These are phyloP conservation scores for Bertia moriformis DNA, from an alignment of 2,329 filamentous ascomycete species.

Conservation along the genomic window DNA sequence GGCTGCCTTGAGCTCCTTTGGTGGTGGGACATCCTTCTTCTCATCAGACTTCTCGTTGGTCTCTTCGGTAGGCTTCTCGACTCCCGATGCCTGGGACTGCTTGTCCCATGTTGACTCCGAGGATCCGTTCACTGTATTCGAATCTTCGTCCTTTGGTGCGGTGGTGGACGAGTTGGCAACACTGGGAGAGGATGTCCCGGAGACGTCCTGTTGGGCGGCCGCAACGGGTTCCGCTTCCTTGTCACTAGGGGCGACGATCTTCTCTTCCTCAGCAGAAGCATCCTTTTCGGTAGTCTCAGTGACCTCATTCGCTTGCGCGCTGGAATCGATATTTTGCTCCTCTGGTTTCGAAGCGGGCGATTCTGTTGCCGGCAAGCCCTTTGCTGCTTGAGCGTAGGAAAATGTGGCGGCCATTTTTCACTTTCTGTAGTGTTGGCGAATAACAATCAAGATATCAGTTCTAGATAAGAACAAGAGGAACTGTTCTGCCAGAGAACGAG, in stretches of 20 bases:
- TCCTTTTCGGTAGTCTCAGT: conserved; percentile 22
- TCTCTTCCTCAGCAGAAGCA: conserved; percentile 13
- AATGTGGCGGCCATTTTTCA: conserved; percentile 42
- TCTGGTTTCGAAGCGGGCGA: conserved; percentile 16
- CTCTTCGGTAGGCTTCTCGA: conserved; percentile 43
- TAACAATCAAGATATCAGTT: not conserved
- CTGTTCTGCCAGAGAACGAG: not conserved
- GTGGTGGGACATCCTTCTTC: conserved; percentile 39
- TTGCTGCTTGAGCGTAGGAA: conserved; percentile 91
- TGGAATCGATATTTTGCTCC: conserved; percentile 3
- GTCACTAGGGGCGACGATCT: conserved; percentile 12
- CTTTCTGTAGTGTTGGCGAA: not conserved
- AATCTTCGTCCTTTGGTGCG: conserved; percentile 40
- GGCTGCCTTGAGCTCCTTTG: conserved; percentile 62
- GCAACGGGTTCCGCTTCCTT: conserved; percentile 17
- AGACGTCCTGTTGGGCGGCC: conserved; percentile 12
- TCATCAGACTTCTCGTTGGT: conserved; percentile 32
- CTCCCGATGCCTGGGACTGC: conserved; percentile 46
- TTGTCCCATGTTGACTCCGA: conserved; percentile 56
- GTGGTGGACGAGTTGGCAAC: conserved; percentile 35
- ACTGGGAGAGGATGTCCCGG: conserved; percentile 34
- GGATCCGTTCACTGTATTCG: conserved; percentile 45
- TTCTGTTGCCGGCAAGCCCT: conserved; percentile 47
- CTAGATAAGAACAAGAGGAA: not conserved
- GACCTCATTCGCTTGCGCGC: conserved; percentile 15